phyloP scores from a whole-genome alignment of 1,139 yeast genomes.

The Geotrichum australiense region DNA sequence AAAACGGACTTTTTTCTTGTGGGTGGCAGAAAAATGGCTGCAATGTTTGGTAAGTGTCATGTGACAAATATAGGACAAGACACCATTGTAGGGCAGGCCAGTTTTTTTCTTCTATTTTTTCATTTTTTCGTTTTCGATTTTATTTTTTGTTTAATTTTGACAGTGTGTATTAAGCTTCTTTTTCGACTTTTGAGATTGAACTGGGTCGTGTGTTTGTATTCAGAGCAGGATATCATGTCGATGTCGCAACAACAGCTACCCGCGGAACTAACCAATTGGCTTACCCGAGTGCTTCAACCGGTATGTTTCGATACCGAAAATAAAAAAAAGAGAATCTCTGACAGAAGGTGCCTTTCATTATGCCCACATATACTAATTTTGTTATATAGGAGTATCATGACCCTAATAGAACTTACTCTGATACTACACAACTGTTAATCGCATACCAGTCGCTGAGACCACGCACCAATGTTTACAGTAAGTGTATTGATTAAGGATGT shows the following conservation, averaged over 20 bases:
- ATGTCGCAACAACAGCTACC: slow-evolving; percentile 7
- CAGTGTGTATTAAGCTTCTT: no score
- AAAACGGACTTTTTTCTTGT: neutral
- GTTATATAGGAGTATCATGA: slow-evolving; percentile 12
- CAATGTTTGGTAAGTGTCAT: neutral
- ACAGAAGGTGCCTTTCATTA: neutral
- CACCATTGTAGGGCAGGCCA: no score
- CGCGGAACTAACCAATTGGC: slow-evolving; percentile 12
- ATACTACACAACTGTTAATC: slow-evolving; percentile 20
- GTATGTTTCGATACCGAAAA: slow-evolving; percentile 4
- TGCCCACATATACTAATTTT: neutral
- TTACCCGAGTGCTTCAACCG: slow-evolving; percentile 8
- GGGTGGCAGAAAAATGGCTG: slow-evolving; percentile 6
- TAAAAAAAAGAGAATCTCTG: neutral
- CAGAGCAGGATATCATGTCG: no score
- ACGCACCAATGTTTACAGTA: slow-evolving; percentile 59
- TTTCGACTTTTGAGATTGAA: no score
- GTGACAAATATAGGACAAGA: neutral
- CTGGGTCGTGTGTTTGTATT: no score
- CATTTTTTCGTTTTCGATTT: neutral
- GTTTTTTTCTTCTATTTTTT: no score
- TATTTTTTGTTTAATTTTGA: no score
- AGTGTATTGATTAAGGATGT: slow-evolving; percentile 12
- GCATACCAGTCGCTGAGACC: slow-evolving; percentile 50
- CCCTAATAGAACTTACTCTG: slow-evolving; percentile 10